phyloP scores from a whole-genome alignment of 1,284 basidiomycete species.

The Moniliophthora roreri region DNA sequence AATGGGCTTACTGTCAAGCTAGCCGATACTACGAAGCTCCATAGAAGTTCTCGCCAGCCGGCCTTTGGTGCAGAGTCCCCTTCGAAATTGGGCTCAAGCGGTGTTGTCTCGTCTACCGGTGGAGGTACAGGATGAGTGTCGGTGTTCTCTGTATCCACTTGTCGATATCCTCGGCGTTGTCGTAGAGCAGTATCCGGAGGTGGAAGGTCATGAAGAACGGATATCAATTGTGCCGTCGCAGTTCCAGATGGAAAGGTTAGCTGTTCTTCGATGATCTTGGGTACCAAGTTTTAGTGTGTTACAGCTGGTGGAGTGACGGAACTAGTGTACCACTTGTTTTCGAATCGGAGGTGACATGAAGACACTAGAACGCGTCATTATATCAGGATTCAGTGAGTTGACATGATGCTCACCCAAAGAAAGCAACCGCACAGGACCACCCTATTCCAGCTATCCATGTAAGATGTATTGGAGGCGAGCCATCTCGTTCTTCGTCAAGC shows the following conservation, averaged over 20 bases:
- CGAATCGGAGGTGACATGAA: constrained; percentile 93
- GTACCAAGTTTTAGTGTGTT: not conserved
- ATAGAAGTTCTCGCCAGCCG: constrained; percentile 72
- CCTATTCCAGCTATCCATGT: constrained; percentile 70
- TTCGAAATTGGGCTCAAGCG: constrained; percentile 20
- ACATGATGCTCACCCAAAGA: constrained; percentile 71
- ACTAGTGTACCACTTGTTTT: constrained; percentile 78
- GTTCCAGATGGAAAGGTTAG: constrained; percentile 93
- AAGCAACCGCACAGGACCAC: constrained; percentile 89
- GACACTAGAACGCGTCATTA: constrained; percentile 50
- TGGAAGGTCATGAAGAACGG: constrained; percentile 82
- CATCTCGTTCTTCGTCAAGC: constrained; percentile 75
- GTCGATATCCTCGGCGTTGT: constrained; percentile 53
- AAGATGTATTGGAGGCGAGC: constrained; percentile 72
- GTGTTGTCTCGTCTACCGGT: constrained; percentile 27
- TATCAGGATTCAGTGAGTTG: constrained; percentile 19
- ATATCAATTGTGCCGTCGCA: constrained; percentile 95
- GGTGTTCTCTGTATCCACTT: constrained; percentile 16
- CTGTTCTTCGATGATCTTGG: constrained; percentile 89
- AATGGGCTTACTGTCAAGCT: constrained; percentile 72
- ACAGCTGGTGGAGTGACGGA: constrained; percentile 3
- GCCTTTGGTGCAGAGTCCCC: constrained; percentile 50
- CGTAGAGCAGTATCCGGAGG: constrained; percentile 57
- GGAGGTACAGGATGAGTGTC: constrained; percentile 28
- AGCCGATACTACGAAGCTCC: constrained; percentile 76